These are phyloP conservation scores for Penicillium robsamsonii DNA, from an alignment of 495 filamentous ascomycete genomes.

Conservation along the genomic window DNA sequence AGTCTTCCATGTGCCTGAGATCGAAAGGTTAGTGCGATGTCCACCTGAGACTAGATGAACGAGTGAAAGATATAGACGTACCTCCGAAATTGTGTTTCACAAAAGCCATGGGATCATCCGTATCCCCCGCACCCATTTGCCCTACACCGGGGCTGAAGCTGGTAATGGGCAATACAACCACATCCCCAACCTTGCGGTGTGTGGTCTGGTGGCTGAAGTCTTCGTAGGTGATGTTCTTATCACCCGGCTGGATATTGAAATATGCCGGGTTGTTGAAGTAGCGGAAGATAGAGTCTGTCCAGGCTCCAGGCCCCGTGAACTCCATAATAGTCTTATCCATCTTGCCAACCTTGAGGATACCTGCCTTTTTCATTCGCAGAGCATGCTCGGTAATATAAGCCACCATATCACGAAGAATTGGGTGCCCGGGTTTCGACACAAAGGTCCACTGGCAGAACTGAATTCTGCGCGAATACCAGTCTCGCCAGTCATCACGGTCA, in stretches of 20 bases:
- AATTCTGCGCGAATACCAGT: constrained; percentile 94
- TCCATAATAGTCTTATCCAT: constrained; percentile 84
- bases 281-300: constrained; percentile 89
- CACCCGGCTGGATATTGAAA: constrained; percentile 73
- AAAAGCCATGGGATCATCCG: constrained; percentile 95
- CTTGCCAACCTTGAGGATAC: constrained; percentile 59
- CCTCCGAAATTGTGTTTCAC: constrained; percentile 97
- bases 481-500: constrained; percentile 84
- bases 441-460: constrained; percentile 99
- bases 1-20: constrained; percentile 38
- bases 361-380: constrained; percentile 68
- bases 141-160: constrained; percentile 94
- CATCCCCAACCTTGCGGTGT: constrained; percentile 86
- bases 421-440: constrained; percentile 91
- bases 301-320: constrained; percentile 91
- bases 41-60: neutral
- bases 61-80: constrained; percentile 33
- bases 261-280: constrained; percentile 92
- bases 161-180: constrained; percentile 91
- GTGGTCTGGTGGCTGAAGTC: constrained; percentile 85
- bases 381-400: constrained; percentile 80
- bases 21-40: constrained; percentile 12
- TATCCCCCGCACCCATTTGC: constrained; percentile 89
- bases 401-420: constrained; percentile 84
- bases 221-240: constrained; percentile 73